Evolutionary conservation across 1,284 basidiomycete species (phyloP).

Genomic region (Leccinum solheimii): DNA sequence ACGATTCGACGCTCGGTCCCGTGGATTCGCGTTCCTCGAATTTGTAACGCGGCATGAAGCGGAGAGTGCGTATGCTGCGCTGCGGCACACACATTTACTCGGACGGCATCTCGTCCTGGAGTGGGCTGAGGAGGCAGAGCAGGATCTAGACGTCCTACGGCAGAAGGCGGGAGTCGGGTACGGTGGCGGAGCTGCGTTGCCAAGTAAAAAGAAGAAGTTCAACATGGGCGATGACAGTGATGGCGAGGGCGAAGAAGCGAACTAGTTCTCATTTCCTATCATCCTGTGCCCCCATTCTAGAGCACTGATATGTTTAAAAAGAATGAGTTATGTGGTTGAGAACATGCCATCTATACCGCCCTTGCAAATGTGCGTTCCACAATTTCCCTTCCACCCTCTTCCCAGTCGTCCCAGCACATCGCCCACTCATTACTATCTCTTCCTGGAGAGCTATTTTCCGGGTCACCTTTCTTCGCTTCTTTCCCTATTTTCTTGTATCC

Average conservation of each 20-base stretch:
- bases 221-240: conserved; percentile 45
- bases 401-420: conserved; percentile 48
- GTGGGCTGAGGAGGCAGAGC: conserved; percentile 85
- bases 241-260: conserved; percentile 30
- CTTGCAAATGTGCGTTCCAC: background rate
- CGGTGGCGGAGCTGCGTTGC: conserved; percentile 64
- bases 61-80: conserved; percentile 78
- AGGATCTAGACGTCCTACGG: conserved; percentile 73
- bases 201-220: conserved; percentile 71
- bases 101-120: conserved; percentile 93
- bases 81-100: conserved; percentile 93
- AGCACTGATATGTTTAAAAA: background rate
- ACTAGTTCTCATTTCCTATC: conserved; percentile 4
- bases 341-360: background rate
- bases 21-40: conserved; percentile 97
- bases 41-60: conserved; percentile 87
- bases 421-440: background rate
- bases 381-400: conserved; percentile 21
- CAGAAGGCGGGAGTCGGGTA: conserved; percentile 78
- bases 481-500: background rate
- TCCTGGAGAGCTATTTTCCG: background rate
- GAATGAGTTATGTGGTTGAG: background rate
- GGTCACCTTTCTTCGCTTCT: background rate
- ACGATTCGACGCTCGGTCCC: conserved; percentile 81
- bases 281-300: background rate